Evolutionary conservation across 1,284 basidiomycete species (phyloP), one percentile per base, ranked within the genome.

Genomic region (Apiotrichum porosum): DNA sequence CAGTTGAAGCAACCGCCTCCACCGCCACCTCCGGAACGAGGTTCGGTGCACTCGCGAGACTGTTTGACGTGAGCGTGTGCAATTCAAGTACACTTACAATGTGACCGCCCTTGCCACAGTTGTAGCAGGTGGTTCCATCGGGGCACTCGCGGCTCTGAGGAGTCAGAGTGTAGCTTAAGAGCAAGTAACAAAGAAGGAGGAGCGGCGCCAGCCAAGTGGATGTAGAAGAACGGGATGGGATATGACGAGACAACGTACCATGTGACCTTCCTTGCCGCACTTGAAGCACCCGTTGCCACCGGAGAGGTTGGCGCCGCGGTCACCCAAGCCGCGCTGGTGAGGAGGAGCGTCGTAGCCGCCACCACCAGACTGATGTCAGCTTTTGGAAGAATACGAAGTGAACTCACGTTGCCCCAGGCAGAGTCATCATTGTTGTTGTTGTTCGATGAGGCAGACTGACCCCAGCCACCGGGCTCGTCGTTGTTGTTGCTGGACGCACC

Each of bases 231-330:
- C n/a, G n/a, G n/a, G n/a, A n/a, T n/a, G n/a, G n/a, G n/a, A n/a
- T n/a, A n/a, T n/a, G n/a, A n/a, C n/a, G n/a, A 12, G 4, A n/a
- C 8, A 9, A 37, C 54, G 48, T n/a, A 57, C 55, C 38, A 44
- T 42, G 23, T 58, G 56, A 4, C 56, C 56, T 6, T 18, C 18
- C 21, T 54, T 44, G n/a, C 50, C 43, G 35, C 56, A 57, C 42
- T 40, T 42, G 17, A 26, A 46, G 42, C 56, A 57, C 24, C 14
- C 22, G 28, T 17, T 33, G 17, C 32, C 33, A 2, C 21, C 33
- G 21, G 6, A 30, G 32, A 18, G 17, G 17, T 33, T 37, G 10
- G 37, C 28, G 21, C 36, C 17, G 22, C 13, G 12, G 26, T 19
- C 33, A 35, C 14, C 18, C 6, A 19, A 4, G 12, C 35, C 35